phyloP scores from a whole-genome alignment of 768 basidiomycete genomes.

The Rhizopogon vesiculosus region DNA sequence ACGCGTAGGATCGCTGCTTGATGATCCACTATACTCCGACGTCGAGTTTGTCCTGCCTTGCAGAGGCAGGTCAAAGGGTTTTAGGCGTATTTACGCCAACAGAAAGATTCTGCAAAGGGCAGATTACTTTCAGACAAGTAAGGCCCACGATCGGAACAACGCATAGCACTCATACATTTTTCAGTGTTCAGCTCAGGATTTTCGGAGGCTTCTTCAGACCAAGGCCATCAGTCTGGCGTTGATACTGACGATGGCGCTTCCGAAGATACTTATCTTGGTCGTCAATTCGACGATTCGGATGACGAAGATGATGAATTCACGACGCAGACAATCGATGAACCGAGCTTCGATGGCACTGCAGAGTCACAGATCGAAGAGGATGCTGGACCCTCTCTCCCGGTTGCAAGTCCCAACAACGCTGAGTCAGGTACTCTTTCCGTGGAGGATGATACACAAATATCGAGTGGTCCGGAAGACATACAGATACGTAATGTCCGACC shows the following conservation, averaged over 20 bases:
- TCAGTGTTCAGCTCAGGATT: constrained; percentile 75
- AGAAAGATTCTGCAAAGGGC: constrained; percentile 62
- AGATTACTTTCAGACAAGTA: constrained; percentile 78
- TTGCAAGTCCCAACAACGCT: background rate
- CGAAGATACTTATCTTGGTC: constrained; percentile 37
- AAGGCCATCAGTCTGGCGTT: constrained; percentile 12
- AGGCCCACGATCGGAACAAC: constrained; percentile 7
- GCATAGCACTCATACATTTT: background rate
- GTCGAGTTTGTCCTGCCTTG: constrained; percentile 73
- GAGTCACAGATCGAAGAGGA: constrained; percentile 16
- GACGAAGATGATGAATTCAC: constrained; percentile 46
- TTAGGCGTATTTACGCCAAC: constrained; percentile 59
- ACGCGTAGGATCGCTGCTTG: constrained; percentile 68
- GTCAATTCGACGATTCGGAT: constrained; percentile 46
- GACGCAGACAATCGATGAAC: constrained; percentile 27
- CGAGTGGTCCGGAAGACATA: background rate
- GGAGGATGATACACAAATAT: background rate
- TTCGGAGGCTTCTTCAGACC: constrained; percentile 46
- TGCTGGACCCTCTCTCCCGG: background rate
- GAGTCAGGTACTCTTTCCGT: constrained; percentile 5
- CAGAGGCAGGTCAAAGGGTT: constrained; percentile 31
- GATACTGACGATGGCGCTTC: constrained; percentile 44
- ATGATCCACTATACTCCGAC: constrained; percentile 83
- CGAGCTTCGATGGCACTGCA: constrained; percentile 21
- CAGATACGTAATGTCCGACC: constrained; percentile 25